Conservation (phyloP, 2,329 filamentous ascomycete genomes). For the Fusarium sp. region DNA sequence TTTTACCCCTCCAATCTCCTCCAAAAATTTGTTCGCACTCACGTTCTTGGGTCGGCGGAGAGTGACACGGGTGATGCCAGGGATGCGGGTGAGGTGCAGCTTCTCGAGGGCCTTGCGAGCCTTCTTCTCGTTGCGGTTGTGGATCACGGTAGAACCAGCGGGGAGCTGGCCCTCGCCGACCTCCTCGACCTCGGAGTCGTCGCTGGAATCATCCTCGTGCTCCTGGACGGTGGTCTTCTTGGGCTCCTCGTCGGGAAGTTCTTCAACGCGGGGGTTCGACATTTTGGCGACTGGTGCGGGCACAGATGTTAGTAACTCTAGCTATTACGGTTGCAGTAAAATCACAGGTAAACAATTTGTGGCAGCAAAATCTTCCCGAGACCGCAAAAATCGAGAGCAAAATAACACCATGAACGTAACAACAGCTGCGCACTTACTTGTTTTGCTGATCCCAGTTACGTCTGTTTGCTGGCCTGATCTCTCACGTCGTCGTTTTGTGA, state of each 20-base stretch:
- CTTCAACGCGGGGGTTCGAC: slow-evolving; percentile 98
- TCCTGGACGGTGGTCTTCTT: slow-evolving; percentile 85
- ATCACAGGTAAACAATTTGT: slow-evolving; percentile 37
- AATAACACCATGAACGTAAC: slow-evolving; percentile 22
- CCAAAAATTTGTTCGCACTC: slow-evolving; percentile 62
- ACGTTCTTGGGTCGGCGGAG: slow-evolving; percentile 99
- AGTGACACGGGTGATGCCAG: slow-evolving; percentile 97
- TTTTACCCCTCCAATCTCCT: slow-evolving; percentile 12
- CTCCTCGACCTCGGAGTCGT: slow-evolving; percentile 84
- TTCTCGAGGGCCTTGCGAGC: slow-evolving; percentile 99
- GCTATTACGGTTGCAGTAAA: slow-evolving; percentile 20
- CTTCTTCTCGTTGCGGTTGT: slow-evolving; percentile 99
- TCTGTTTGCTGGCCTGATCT: slow-evolving; percentile 50
- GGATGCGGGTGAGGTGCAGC: slow-evolving; percentile 95
- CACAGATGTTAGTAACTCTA: slow-evolving; percentile 46
- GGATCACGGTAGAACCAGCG: slow-evolving; percentile 88
- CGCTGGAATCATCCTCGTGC: slow-evolving; percentile 75
- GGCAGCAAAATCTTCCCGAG: slow-evolving; percentile 31
- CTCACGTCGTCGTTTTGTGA: slow-evolving; percentile 56
- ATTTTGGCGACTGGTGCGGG: slow-evolving; percentile 70
- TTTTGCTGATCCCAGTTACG: slow-evolving; percentile 52
- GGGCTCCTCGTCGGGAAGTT: slow-evolving; percentile 91
- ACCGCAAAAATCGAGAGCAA: slow-evolving; percentile 31
- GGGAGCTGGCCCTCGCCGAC: slow-evolving; percentile 82
- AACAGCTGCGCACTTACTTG: slow-evolving; percentile 51